phyloP scores from a whole-genome alignment of 306 rosid species.

The Crotalaria pallida region DNA sequence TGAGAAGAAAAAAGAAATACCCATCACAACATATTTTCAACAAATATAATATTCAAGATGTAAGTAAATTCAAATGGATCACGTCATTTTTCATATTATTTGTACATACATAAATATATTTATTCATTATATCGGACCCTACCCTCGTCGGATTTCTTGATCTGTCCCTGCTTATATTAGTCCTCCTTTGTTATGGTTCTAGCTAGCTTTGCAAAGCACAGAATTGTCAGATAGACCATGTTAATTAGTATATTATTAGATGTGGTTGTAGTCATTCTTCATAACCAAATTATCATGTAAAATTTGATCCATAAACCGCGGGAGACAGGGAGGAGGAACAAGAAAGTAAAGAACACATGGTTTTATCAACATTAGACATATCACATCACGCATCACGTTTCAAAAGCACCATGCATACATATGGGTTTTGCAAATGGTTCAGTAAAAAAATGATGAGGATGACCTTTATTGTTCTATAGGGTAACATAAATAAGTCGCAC shows the following conservation, averaged over 20 bases:
- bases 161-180: too few relatives aligned
- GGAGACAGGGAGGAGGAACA: not conserved
- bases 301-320: not conserved
- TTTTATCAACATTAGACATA: conserved; percentile 12
- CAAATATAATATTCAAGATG: too few relatives aligned
- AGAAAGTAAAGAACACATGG: not conserved
- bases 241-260: too few relatives aligned
- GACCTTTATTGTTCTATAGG: conserved; percentile 22
- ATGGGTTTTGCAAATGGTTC: not conserved
- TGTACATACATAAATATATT: too few relatives aligned
- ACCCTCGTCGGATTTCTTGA: too few relatives aligned
- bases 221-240: not conserved
- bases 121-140: too few relatives aligned
- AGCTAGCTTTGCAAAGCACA: not conserved
- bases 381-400: conserved; percentile 26
- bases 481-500: not conserved
- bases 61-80: too few relatives aligned
- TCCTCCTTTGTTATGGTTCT: too few relatives aligned
- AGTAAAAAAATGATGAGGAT: conserved; percentile 2
- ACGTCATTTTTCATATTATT: too few relatives aligned
- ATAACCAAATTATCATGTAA: not conserved
- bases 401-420: not conserved
- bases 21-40: too few relatives aligned
- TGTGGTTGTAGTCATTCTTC: not conserved
- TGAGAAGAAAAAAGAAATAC: too few relatives aligned